Percentiles rank a stretch among this genome's conserved stretches.
These are phyloP conservation scores for Macrocystidia cucumis DNA, from an alignment of 1,284 basidiomycete species.

Conservation along the genomic window DNA sequence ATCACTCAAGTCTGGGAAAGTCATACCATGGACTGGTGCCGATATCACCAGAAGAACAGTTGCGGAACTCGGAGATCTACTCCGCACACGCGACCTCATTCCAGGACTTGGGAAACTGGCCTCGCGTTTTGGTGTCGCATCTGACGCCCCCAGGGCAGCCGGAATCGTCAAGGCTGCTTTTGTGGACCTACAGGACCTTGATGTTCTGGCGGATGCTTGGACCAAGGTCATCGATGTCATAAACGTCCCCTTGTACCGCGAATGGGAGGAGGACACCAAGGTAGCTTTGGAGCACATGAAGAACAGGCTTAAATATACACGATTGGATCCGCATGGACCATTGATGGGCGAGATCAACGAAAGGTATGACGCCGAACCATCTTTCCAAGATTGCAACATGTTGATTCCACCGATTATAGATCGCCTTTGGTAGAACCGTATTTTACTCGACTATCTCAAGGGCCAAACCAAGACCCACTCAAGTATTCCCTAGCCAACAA, in stretches of 20 bases:
- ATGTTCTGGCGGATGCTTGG: conserved; percentile 66
- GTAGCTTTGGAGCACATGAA: conserved; percentile 69
- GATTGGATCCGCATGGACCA: conserved; percentile 79
- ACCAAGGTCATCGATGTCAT: conserved; percentile 72
- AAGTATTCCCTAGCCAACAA: conserved; percentile 90
- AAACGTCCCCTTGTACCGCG: conserved; percentile 82
- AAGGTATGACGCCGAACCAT: conserved; percentile 40
- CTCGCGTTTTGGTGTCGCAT: conserved; percentile 59
- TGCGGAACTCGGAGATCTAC: conserved; percentile 62
- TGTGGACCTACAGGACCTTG: conserved; percentile 35
- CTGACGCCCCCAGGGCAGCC: conserved; percentile 55
- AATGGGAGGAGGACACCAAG: conserved; percentile 79
- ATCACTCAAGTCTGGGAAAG: conserved; percentile 36
- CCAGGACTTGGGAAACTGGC: conserved; percentile 52
- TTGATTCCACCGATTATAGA: conserved; percentile 28
- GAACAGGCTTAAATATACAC: conserved; percentile 73
- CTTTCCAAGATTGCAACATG: conserved; percentile 5
- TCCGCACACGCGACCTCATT: conserved; percentile 48
- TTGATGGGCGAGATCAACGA: conserved; percentile 76
- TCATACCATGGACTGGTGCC: conserved; percentile 49
- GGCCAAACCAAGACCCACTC: conserved; percentile 54
- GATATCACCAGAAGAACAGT: conserved; percentile 50
- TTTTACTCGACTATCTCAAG: conserved; percentile 75
- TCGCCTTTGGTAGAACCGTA: conserved; percentile 81
- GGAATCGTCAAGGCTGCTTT: conserved; percentile 70